Evolutionary conservation across 116 monocot genomes (phyloP).

Genomic region (Posidonia oceanica): DNA sequence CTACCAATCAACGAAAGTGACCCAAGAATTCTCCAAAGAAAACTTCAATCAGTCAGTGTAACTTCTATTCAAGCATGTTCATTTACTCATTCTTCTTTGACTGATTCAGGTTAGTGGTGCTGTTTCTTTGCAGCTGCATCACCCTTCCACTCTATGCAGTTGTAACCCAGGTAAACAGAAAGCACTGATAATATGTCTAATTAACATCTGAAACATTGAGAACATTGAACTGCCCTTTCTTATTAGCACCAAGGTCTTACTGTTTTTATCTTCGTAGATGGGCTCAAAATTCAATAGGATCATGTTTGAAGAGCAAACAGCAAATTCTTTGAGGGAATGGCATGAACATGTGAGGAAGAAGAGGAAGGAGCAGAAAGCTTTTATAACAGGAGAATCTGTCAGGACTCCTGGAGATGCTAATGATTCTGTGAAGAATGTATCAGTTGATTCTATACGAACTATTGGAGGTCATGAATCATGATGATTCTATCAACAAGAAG

Average conservation of each 20-base stretch:
- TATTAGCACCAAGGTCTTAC: background rate
- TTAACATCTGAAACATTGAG: background rate
- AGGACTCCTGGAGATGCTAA: background rate
- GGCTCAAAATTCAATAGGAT: conserved; percentile 10
- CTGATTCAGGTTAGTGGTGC: conserved; percentile 15
- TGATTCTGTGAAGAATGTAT: too few relatives aligned
- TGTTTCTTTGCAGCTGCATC: conserved; percentile 35
- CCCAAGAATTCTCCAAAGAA: too few relatives aligned
- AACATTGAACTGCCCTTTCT: too few relatives aligned
- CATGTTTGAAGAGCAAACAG: conserved; percentile 6
- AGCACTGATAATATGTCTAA: background rate
- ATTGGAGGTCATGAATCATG: too few relatives aligned
- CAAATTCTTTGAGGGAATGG: background rate
- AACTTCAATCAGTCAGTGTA: too few relatives aligned
- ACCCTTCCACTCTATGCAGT: conserved; percentile 46
- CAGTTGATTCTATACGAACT: too few relatives aligned
- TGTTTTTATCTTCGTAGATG: conserved; percentile 4
- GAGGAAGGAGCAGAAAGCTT: conserved; percentile 1
- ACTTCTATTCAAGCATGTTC: background rate
- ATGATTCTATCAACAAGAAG: too few relatives aligned
- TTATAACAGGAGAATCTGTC: background rate
- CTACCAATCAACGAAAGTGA: too few relatives aligned
- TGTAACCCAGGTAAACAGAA: conserved; percentile 32
- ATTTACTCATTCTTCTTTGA: background rate
- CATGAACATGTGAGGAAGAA: conserved; percentile 13